Percentiles rank a stretch among this genome's conserved stretches.
Evolutionary conservation across 2,329 filamentous ascomycete species (phyloP).

Genomic region (Sclerotinia nivalis): DNA sequence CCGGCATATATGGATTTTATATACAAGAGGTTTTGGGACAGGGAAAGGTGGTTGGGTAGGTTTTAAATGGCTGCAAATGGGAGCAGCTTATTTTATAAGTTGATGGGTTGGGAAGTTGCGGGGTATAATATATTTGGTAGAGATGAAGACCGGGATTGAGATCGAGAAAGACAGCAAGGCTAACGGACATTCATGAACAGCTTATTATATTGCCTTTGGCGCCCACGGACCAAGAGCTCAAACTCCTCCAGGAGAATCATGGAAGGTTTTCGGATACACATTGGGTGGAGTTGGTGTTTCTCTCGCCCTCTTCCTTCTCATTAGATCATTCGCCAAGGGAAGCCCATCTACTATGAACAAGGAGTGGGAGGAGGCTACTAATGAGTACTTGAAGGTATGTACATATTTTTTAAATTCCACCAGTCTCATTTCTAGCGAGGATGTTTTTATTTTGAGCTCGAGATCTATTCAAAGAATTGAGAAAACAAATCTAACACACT

Average conservation of each 20-base stretch:
- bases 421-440: not conserved
- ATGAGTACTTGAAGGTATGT: conserved; percentile 90
- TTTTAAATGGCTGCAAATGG: not conserved
- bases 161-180: not conserved
- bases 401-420: not conserved
- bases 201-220: conserved; percentile 98
- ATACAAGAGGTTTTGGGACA: not conserved
- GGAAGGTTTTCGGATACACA: conserved; percentile 76
- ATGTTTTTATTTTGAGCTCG: not conserved
- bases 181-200: conserved; percentile 50
- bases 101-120: not conserved
- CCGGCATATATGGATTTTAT: not conserved
- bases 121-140: not conserved
- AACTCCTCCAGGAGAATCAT: conserved; percentile 79
- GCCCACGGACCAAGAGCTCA: conserved; percentile 88
- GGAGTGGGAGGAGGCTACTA: conserved; percentile 94
- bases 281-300: conserved; percentile 65
- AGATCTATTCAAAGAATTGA: not conserved
- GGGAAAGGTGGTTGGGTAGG: not conserved
- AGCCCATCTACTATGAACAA: conserved; percentile 86
- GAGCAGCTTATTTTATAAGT: not conserved
- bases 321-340: conserved; percentile 71
- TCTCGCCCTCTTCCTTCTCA: conserved; percentile 68
- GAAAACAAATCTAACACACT: conserved; percentile 21
- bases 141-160: not conserved